Evolutionary conservation across 495 filamentous ascomycete genomes (phyloP).

Genomic region (Beverwykella pulmonaria): DNA sequence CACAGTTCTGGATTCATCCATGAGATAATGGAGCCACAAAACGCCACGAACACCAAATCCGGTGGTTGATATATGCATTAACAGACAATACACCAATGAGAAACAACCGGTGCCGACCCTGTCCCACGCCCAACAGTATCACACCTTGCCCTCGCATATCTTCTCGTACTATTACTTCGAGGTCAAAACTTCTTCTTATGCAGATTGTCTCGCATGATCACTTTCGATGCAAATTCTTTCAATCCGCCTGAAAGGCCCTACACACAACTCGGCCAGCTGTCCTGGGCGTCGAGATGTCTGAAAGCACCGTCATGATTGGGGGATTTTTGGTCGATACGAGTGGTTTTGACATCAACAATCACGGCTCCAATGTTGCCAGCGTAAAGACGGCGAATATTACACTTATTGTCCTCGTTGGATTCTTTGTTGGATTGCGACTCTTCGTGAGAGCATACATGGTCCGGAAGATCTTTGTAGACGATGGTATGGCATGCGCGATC

Average conservation of each 20-base stretch:
- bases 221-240: background rate
- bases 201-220: background rate
- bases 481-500: conserved; percentile 8
- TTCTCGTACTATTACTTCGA: background rate
- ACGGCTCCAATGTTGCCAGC: background rate
- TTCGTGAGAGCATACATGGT: conserved; percentile 25
- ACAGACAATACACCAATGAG: background rate
- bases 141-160: background rate
- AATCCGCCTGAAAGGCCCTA: background rate
- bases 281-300: background rate
- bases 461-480: conserved; percentile 31
- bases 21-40: background rate
- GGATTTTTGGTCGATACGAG: conserved; percentile 10
- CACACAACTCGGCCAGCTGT: background rate
- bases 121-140: background rate
- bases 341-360: conserved; percentile 21
- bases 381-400: conserved; percentile 17
- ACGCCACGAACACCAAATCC: background rate
- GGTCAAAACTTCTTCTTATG: background rate
- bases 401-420: conserved; percentile 25
- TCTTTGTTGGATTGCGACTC: conserved; percentile 22
- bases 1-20: background rate
- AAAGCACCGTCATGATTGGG: background rate
- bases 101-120: background rate
- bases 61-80: background rate